Base-by-base conservation (phyloP, 495 filamentous ascomycete genomes). In the Physcia stellaris region DNA sequence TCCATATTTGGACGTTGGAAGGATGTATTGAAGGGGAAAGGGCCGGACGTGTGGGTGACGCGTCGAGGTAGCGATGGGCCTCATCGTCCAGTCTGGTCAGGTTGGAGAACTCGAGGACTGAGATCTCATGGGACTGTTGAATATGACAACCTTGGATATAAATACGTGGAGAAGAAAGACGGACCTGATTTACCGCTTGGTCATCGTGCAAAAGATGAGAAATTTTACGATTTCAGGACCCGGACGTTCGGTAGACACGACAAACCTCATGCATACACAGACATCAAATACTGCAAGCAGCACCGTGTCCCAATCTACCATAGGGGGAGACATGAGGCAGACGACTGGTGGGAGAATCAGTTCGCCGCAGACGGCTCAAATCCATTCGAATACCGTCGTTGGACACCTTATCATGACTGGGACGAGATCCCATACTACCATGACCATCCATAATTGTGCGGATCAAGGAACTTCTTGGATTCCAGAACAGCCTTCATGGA, bases 31-130 rank as follows among this genome's bases (percentile, higher is more conserved):
- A 48, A 28, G n/a, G 43, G 51, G 17, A 56, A 45, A 36, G 57
- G 57, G 9, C 54, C 57, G 0, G 57, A 59, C 39, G 50, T 60
- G 18, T 60, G 48, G 20, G 13, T 57, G n/a, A 35, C 42, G 21
- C 41, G 40, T 11, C 19, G 45, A 28, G 31, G 39, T 19, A 43
- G 36, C 26, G 21, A 4, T 22, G 24, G 24, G 0, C 43, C 49
- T 22, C 23, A 37, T 22, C 39, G 35, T 12, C 21, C 24, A 0
- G 34, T 26, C 1, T 52, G 49, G 49, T 36, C 24, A 12, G 24
- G 35, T 19, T 41, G 49, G 49, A 20, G 3, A 2, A 17, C 24
- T 19, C 19, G 9, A 37, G n/a, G 13, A 28, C 26, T 13, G 13
- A 7, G 26, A 28, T 7, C 13, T 28, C 26, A n/a, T 28, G 26